Evolutionary conservation across 1,284 basidiomycete species (phyloP).

Genomic region (Leccinum griseonigrum): DNA sequence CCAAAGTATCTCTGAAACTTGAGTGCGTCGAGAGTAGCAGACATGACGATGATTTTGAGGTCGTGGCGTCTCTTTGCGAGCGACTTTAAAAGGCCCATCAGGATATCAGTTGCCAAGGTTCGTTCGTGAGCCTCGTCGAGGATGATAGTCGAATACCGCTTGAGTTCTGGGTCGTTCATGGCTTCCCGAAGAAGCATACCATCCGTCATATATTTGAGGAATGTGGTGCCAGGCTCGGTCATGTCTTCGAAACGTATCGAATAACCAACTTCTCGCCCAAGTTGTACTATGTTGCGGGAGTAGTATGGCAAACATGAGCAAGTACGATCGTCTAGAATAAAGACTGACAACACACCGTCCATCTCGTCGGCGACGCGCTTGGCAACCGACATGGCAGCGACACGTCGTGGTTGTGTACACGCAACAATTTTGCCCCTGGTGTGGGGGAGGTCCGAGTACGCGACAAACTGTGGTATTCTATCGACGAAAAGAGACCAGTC

Average conservation of each 20-base stretch:
- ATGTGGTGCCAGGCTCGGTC: conserved; percentile 88
- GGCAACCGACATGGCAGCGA: conserved; percentile 97
- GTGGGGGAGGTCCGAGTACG: conserved; percentile 90
- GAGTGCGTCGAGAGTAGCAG: conserved; percentile 93
- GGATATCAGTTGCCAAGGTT: conserved; percentile 96
- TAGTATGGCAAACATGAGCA: conserved; percentile 7
- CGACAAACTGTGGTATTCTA: conserved; percentile 94
- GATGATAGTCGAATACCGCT: conserved; percentile 95
- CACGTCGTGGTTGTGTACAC: conserved; percentile 96
- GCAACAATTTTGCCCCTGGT: conserved; percentile 89
- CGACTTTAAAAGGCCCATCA: conserved; percentile 87
- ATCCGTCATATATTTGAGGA: conserved; percentile 99
- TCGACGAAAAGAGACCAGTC: conserved; percentile 26
- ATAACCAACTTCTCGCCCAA: conserved; percentile 96
- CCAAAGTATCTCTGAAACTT: conserved; percentile 98
- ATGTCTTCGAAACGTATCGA: conserved; percentile 99
- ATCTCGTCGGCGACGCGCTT: conserved; percentile 99
- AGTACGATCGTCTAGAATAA: neutral
- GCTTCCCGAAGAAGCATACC: conserved; percentile 98
- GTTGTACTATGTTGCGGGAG: conserved; percentile 56
- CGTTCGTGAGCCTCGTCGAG: conserved; percentile 99
- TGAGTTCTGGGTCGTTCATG: conserved; percentile 91
- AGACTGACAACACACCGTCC: conserved; percentile 65
- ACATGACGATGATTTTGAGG: conserved; percentile 98
- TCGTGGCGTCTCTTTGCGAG: conserved; percentile 83